A percentile compares a stretch with the other conserved stretches of the same genome.
Evolutionary conservation across 441 rosid genomes (phyloP).

Genomic region (Manihot esculenta): DNA sequence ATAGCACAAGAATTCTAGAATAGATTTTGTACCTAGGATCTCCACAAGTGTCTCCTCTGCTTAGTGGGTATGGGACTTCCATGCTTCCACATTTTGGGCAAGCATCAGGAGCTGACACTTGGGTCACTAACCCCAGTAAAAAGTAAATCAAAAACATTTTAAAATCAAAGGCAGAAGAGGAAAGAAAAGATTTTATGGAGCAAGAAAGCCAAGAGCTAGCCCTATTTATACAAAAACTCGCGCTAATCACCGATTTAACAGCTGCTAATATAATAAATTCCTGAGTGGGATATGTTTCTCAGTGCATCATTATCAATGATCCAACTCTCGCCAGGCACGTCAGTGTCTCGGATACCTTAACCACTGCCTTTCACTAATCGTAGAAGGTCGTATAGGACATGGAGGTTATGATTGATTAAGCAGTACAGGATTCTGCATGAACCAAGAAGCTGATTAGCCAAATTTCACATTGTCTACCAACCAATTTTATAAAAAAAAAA

Average conservation of each 20-base stretch:
- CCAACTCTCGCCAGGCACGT: conserved; percentile 12
- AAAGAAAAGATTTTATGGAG: not conserved
- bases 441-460: conserved; percentile 40
- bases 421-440: conserved; percentile 25
- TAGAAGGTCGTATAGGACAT: not conserved
- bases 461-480: conserved; percentile 2
- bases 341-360: not conserved
- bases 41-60: conserved; percentile 50
- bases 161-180: not conserved
- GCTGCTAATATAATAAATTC: not conserved
- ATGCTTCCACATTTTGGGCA: conserved; percentile 55
- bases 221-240: conserved; percentile 15
- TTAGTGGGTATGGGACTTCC: conserved; percentile 59
- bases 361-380: not conserved
- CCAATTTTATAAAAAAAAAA: conserved; percentile 20
- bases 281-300: conserved; percentile 18
- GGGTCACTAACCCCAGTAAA: conserved; percentile 29
- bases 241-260: not conserved
- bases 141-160: conserved; percentile 27
- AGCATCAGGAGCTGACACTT: conserved; percentile 27
- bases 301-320: conserved; percentile 7
- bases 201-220: conserved; percentile 16
- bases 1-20: conserved; percentile 44
- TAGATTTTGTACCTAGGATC: conserved; percentile 46
- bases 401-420: not conserved